Base-by-base conservation (phyloP, 768 basidiomycete genomes). In the Melanogaster broomeanus region DNA sequence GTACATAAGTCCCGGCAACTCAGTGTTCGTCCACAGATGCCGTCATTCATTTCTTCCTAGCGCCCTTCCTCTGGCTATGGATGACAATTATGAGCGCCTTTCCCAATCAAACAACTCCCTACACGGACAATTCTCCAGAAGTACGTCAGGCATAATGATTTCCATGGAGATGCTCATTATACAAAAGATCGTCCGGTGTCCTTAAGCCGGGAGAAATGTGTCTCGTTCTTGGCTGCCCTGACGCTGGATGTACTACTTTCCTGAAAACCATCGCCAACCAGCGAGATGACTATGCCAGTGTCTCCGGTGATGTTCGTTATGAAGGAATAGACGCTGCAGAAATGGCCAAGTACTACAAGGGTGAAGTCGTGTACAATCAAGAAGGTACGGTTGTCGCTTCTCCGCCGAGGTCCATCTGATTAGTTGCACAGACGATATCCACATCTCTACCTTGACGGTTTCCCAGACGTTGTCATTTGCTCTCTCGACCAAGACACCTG, bases 131-230 rank as follows among this genome's bases (percentile, higher is more conserved):
- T 87, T 46, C 68, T 87, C 18, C 79, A 86, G 61, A 81, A 81
- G 83, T 84, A 51, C 34, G 74, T 57, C 30, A 22, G 27, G 6
- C 11, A 3, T 11, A 6, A 15, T 3, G 15, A 3, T 24, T 18
- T 8, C 18, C 18, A 15, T 19, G 16, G 19, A 22, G 18, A 42
- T 30, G 13, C 6, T 51, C 22, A 57, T 43, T 9, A 25, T 42
- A 28, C 49, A 31, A n/a, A 51, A 84, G 84, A 55, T 79, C 80
- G 19, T 84, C 82, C 7, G 91, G 90, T 35, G 73, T 84, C 16
- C 69, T 91, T 35, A 84, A 87, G 55, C 81, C 88, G 0, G 85
- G 90, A 16, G 87, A 94, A 75, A 93, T 94, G 91, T 86, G 90
- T 62, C 78, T 93, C 6, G 90, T 89, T 19, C 75, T 90, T 12